Evolutionary conservation across 2,329 filamentous ascomycete genomes (phyloP).

Genomic region (Elsinoe arachidis): DNA sequence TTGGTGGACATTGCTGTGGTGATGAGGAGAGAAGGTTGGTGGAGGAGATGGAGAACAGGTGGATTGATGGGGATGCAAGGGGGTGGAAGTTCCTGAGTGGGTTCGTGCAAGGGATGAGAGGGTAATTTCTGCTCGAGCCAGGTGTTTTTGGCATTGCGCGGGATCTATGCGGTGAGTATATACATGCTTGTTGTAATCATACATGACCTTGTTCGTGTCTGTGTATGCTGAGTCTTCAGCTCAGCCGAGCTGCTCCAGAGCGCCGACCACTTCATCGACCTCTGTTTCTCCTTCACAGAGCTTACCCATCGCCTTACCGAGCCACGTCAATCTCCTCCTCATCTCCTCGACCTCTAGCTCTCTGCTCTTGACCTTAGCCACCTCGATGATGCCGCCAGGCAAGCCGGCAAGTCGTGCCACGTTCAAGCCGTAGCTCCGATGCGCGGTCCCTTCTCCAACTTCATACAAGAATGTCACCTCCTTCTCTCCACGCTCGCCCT

Average conservation of each 20-base stretch:
- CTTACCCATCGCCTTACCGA: slow-evolving; percentile 21
- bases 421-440: slow-evolving; percentile 89
- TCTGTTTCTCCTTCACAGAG: slow-evolving; percentile 21
- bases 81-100: background rate
- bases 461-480: slow-evolving; percentile 94
- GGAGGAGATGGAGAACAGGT: background rate
- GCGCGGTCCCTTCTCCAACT: slow-evolving; percentile 80
- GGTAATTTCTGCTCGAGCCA: background rate
- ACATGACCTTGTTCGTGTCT: background rate
- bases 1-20: slow-evolving; percentile 17
- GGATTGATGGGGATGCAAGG: background rate
- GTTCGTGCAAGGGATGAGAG: background rate
- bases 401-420: slow-evolving; percentile 80
- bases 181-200: background rate
- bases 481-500: slow-evolving; percentile 48
- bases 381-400: slow-evolving; percentile 65
- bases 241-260: slow-evolving; percentile 34
- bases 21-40: background rate
- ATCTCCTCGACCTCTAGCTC: slow-evolving; percentile 70
- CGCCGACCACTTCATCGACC: slow-evolving; percentile 33
- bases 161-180: background rate
- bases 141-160: background rate
- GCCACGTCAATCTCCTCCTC: slow-evolving; percentile 48
- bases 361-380: slow-evolving; percentile 68
- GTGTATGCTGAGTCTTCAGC: background rate